Base-by-base conservation (phyloP, 306 rosid genomes). In the Potentilla sterilis region DNA sequence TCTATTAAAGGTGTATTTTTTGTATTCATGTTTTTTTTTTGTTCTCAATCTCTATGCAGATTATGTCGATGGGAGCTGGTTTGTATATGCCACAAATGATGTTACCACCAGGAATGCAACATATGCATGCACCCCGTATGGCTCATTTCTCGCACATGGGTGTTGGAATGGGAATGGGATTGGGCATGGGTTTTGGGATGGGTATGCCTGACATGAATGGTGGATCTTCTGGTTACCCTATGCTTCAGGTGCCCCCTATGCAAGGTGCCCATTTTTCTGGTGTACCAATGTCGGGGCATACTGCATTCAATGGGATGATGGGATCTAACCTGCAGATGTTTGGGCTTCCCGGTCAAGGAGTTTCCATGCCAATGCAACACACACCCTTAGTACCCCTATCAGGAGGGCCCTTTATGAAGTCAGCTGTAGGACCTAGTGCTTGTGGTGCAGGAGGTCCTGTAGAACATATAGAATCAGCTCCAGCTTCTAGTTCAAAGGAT, bases 41-140 rank as follows among this genome's bases (percentile, higher is more conserved):
- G 28, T 28, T 15, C 85, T 49, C 9, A 65, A 78, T 79, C n/a
- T 59, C 66, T 71, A 44, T 64, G 75, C 89, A 93, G 98, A 80
- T 89, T 22, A 93, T 93, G 98, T 91, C 98, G 16, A 91, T 93
- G 97, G 97, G 97, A 84, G 80, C 87, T 57, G 89, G 91, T 83
- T 84, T 89, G 71, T 93, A 81, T 80, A 84, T 88, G 97, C 89
- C 93, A 55, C 91, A 88, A 47, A 84, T 91, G 96, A 89, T 89
- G 92, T 77, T 89, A 85, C 88, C 89, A 19, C 49, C 81, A 21
- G 98, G 87, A 85, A 85, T 93, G 87, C 97, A 84, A 77, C 93
- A 81, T 82, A 87, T 91, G 93, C 88, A 83, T 76, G 85, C 89
- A 55, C 88, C 95, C 21, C 89, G 77, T 71, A 75, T 93, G 85